Conservation (phyloP, 768 basidiomycete species). For the Trametes gibbosa region DNA sequence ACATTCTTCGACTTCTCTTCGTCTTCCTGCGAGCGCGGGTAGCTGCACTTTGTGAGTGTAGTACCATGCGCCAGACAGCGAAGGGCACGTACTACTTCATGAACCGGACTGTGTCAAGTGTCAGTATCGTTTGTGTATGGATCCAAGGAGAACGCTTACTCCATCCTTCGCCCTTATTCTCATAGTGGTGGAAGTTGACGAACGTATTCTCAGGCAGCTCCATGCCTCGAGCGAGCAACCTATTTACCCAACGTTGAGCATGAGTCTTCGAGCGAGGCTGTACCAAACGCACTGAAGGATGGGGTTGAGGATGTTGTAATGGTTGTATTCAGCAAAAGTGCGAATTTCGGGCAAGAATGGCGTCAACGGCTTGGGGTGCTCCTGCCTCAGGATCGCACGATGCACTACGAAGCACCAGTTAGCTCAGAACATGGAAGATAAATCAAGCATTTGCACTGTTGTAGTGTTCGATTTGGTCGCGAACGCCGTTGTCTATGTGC, state of each 20-base stretch:
- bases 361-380: constrained; percentile 29
- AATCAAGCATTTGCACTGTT: constrained; percentile 30
- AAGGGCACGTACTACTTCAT: constrained; percentile 57
- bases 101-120: constrained; percentile 44
- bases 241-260: background rate
- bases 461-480: constrained; percentile 46
- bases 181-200: constrained; percentile 30
- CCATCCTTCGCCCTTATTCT: constrained; percentile 29
- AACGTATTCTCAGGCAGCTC: constrained; percentile 35
- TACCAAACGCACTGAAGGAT: constrained; percentile 22
- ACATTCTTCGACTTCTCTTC: constrained; percentile 31
- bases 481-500: constrained; percentile 41
- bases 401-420: no score
- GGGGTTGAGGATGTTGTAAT: constrained; percentile 29
- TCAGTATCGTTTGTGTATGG: background rate
- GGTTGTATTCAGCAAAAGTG: constrained; percentile 30
- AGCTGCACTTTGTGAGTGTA: constrained; percentile 20
- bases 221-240: constrained; percentile 33
- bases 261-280: background rate
- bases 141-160: constrained; percentile 15
- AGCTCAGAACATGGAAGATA: no score
- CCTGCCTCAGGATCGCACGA: constrained; percentile 24
- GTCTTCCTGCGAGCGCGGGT: constrained; percentile 34
- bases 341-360: constrained; percentile 32
- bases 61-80: background rate